These are phyloP conservation scores for Alisma plantagoaquatica DNA, from an alignment of 106 monocot genomes.

Conservation along the genomic window DNA sequence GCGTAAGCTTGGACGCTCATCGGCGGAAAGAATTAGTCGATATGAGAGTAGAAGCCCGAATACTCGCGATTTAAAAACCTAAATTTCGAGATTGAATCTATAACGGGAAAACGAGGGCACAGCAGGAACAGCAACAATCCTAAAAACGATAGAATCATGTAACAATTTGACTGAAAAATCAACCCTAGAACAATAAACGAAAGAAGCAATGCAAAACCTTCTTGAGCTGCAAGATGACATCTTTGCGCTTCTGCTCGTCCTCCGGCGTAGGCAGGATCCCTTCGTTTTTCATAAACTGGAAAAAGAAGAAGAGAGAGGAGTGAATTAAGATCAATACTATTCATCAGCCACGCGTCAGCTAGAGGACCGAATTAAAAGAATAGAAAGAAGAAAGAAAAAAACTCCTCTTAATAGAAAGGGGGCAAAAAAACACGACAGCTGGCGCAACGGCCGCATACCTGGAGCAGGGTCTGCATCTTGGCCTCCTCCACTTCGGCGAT, in stretches of 20 bases:
- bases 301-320: background rate
- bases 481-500: slow-evolving; percentile 7
- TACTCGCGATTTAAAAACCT: too few species aligned
- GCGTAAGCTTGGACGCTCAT: too few species aligned
- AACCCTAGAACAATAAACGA: background rate
- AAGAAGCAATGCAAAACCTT: background rate
- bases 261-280: slow-evolving; percentile 6
- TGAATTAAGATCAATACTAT: too few species aligned
- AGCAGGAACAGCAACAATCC: background rate
- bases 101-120: background rate
- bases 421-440: background rate
- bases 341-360: background rate
- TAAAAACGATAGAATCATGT: background rate
- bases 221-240: slow-evolving; percentile 9
- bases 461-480: slow-evolving; percentile 8
- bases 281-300: slow-evolving; percentile 10
- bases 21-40: too few species aligned
- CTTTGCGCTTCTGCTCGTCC: slow-evolving; percentile 11
- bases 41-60: too few species aligned
- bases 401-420: background rate
- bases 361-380: background rate
- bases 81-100: too few species aligned
- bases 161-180: background rate
- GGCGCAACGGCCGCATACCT: too few species aligned
- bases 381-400: background rate